Base-by-base conservation (phyloP, 805 yeast genomes). In the Myxozyma vanderwaltii region DNA sequence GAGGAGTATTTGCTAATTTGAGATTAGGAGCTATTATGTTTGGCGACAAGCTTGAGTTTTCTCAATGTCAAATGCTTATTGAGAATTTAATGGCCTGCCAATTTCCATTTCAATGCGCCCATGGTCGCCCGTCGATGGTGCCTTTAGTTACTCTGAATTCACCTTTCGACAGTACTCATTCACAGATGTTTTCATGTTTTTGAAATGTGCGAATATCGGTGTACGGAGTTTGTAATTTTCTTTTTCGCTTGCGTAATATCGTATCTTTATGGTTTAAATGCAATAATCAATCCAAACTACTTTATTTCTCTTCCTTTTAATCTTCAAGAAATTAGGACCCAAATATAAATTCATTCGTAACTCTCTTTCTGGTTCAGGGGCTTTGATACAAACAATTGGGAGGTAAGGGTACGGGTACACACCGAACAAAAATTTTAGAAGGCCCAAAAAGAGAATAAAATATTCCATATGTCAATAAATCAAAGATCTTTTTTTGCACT, bases 41-140 rank as follows among this genome's bases (percentile, higher is more conserved):
- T 74, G 96, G 96, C 0, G 83, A 82, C 44, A 39, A 54, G 0
- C 69, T 90, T 44, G 66, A 76, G 0, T 56, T 43, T 1, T 59
- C 53, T 0, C 81, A 84, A 52, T 85, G 89, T 72, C 59, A 64
- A 4, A 44, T 69, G 0, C 66, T 88, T 23, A 65, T 89, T 0
- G 35, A 49, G 0, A 61, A 72, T 1, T 74, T 89, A 29, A 63
- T 75, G 0, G 23, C 54, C 2, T 88, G 96, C 67, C 66, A 72
- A 13, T 71, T 77, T 19, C 95, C 96, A 0, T 86, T 88, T 64
- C 84, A 81, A 56, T 90, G 96, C 75, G 96, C 96, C 0, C 96
- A 89, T 70, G 96, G 96, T 0, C 72, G 96, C 56, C 95, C 96
- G 0, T 81, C 90, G 0, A 70, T 86, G 12, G 79, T 83, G 1